Conservation (phyloP, 768 basidiomycete species). For the Russula brevipes region DNA sequence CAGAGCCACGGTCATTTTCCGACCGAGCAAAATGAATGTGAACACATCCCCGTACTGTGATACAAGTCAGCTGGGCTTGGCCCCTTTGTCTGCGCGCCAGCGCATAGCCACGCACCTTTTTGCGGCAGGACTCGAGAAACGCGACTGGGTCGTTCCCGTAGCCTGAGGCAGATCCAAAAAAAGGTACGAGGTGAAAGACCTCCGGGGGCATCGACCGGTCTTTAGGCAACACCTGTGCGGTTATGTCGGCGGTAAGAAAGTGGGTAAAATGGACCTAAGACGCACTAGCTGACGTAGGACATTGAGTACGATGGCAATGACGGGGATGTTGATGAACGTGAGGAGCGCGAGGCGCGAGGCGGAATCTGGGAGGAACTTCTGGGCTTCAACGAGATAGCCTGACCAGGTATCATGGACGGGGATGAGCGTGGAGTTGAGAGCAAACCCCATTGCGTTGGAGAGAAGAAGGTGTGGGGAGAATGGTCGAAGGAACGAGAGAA, state of each 20-base stretch:
- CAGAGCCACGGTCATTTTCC: conserved; percentile 84
- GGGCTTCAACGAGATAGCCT: conserved; percentile 29
- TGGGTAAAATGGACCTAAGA: conserved; percentile 7
- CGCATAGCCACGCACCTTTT: conserved; percentile 52
- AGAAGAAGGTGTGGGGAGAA: background rate
- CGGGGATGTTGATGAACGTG: conserved; percentile 57
- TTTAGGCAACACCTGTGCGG: conserved; percentile 55
- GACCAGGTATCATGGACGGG: conserved; percentile 28
- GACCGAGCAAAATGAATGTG: conserved; percentile 87
- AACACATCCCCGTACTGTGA: conserved; percentile 92
- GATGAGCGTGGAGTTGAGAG: conserved; percentile 27
- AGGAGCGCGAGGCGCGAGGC: conserved; percentile 34
- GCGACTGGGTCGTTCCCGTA: conserved; percentile 93
- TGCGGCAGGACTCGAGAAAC: conserved; percentile 74
- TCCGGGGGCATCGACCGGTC: conserved; percentile 74
- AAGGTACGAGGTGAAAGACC: conserved; percentile 90
- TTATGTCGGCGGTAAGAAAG: conserved; percentile 6
- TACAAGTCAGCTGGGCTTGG: background rate
- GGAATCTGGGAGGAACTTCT: conserved; percentile 27
- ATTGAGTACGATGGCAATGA: conserved; percentile 67
- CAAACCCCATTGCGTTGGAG: conserved; percentile 23
- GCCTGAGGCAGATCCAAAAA: conserved; percentile 79
- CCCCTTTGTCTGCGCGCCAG: background rate
- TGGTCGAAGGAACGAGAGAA: background rate
- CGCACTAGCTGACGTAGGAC: conserved; percentile 73